A percentile compares a stretch with the other conserved stretches of the same genome.
These are phyloP conservation scores for Malus domestica DNA, from an alignment of 306 rosid genomes.

Conservation along the genomic window ASM211411v1 NC_041800.1:25827233-25827732, in stretches of 20 bases:
- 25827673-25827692: background rate
- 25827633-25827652: background rate
- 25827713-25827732: background rate
- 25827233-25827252: background rate
- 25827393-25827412: background rate
- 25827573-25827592: background rate
- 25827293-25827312: too few relatives aligned
- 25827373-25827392: background rate
- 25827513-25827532: slow-evolving; percentile 15
- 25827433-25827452: background rate
- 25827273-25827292: background rate
- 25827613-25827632: background rate
- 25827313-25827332: too few relatives aligned
- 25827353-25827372: background rate
- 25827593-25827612: background rate
- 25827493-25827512: slow-evolving; percentile 18
- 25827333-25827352: background rate
- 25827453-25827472: background rate
- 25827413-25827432: background rate
- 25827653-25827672: background rate
- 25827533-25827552: background rate
- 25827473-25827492: slow-evolving; percentile 2
- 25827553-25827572: background rate
- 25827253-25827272: background rate
- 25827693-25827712: background rate